Conservation (phyloP, 176 grass and related monocot genomes). For the Saccharum spontaneum region DNA sequence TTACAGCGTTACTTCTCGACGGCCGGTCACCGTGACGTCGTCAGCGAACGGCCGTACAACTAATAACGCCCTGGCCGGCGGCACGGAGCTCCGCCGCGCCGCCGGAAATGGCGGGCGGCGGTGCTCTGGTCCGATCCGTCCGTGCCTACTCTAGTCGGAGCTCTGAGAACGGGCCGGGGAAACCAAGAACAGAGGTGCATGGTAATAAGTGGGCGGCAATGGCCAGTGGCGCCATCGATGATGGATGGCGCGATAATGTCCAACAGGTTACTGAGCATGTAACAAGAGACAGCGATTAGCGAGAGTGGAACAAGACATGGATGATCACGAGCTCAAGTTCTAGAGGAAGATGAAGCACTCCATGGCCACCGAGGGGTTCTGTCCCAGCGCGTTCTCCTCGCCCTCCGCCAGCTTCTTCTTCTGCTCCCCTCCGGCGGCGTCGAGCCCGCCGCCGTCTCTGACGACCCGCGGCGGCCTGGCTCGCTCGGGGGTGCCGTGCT, state of each 20-base stretch:
- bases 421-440: background rate
- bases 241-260: background rate
- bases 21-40: background rate
- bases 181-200: background rate
- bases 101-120: background rate
- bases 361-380: conserved; percentile 58
- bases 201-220: too few species aligned
- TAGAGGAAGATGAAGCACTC: conserved; percentile 79
- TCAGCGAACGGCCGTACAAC: background rate
- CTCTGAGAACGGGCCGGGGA: background rate
- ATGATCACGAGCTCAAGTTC: background rate
- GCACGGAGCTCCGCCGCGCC: background rate
- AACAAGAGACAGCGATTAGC: background rate
- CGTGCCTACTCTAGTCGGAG: background rate
- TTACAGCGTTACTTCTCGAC: background rate
- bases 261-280: background rate
- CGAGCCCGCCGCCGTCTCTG: background rate
- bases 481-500: conserved; percentile 9
- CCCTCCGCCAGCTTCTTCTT: background rate
- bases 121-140: background rate
- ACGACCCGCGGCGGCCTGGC: background rate
- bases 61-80: background rate
- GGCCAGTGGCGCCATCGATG: too few species aligned
- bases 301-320: too few species aligned
- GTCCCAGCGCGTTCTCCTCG: conserved; percentile 7